phyloP scores from a whole-genome alignment of 2,329 filamentous ascomycete genomes.

The Epichloe sp. region DNA sequence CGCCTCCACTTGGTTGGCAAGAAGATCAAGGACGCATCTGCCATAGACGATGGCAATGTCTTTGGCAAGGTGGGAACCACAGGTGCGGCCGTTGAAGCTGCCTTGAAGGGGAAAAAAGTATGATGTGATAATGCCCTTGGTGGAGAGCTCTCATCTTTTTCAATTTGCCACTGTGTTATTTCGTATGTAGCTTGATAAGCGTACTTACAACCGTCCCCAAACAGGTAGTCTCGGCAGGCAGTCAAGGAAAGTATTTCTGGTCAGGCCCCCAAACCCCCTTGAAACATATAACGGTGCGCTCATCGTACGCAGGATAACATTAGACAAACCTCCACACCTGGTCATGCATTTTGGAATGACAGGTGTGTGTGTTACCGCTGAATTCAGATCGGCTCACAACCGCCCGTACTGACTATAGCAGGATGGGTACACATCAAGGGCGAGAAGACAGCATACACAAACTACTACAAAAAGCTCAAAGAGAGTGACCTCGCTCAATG shows the following conservation, averaged over 20 bases:
- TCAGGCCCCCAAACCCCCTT: constrained; percentile 15
- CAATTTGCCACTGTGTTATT: no score
- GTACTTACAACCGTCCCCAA: neutral
- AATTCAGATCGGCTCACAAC: neutral
- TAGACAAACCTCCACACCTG: constrained; percentile 70
- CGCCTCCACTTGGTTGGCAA: constrained; percentile 74
- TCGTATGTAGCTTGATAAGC: neutral
- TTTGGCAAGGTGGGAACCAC: constrained; percentile 85
- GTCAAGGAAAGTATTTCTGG: constrained; percentile 98
- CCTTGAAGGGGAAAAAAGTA: constrained; percentile 59
- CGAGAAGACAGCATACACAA: constrained; percentile 64
- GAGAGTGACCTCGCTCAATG: constrained; percentile 49
- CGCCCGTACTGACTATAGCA: constrained; percentile 9
- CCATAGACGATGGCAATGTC: constrained; percentile 69
- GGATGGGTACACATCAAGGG: constrained; percentile 82
- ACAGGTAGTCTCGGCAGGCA: constrained; percentile 51
- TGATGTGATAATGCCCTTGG: neutral
- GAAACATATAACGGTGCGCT: constrained; percentile 17
- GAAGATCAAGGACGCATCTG: constrained; percentile 55
- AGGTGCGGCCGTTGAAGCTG: constrained; percentile 58
- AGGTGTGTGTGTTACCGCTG: constrained; percentile 20
- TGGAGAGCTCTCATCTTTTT: no score
- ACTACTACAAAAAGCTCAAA: constrained; percentile 64
- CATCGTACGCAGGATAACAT: constrained; percentile 21
- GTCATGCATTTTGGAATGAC: constrained; percentile 81